phyloP scores from a whole-genome alignment of 805 yeast species.

The Saccharomyces jurei region DNA sequence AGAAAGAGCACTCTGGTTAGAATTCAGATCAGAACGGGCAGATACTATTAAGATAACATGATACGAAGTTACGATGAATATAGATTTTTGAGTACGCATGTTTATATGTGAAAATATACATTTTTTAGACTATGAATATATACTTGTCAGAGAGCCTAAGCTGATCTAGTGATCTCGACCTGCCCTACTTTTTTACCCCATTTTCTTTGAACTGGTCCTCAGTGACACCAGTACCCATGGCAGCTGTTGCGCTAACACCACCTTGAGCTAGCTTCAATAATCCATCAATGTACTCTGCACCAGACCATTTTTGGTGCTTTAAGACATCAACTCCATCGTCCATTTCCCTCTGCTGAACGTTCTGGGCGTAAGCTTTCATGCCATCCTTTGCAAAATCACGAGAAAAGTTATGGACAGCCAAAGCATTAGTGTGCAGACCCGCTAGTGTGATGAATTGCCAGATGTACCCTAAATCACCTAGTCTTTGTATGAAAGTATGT shows the following conservation, averaged over 20 bases:
- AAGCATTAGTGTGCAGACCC: constrained; percentile 91
- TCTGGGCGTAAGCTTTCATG: constrained; percentile 91
- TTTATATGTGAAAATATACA: neutral
- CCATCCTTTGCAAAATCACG: constrained; percentile 71
- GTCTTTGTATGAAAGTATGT: constrained; percentile 79
- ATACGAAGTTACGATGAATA: neutral
- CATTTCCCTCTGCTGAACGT: constrained; percentile 81
- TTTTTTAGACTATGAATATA: neutral
- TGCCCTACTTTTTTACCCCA: neutral
- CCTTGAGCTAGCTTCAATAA: constrained; percentile 85
- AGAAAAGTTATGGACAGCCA: constrained; percentile 81
- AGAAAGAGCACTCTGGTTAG: neutral
- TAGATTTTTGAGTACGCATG: neutral
- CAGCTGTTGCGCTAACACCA: constrained; percentile 91
- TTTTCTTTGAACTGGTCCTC: constrained; percentile 79
- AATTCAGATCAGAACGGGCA: neutral
- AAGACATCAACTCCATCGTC: constrained; percentile 87
- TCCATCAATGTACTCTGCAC: constrained; percentile 93
- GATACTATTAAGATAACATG: too few relatives aligned
- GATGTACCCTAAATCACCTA: constrained; percentile 82
- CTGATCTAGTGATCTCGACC: neutral
- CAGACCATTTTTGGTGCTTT: constrained; percentile 98
- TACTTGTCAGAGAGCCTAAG: neutral
- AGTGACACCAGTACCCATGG: constrained; percentile 98
- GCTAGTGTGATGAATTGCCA: constrained; percentile 98